Conservation (phyloP, 495 filamentous ascomycete genomes). For the Elasticomyces elasticus region DNA sequence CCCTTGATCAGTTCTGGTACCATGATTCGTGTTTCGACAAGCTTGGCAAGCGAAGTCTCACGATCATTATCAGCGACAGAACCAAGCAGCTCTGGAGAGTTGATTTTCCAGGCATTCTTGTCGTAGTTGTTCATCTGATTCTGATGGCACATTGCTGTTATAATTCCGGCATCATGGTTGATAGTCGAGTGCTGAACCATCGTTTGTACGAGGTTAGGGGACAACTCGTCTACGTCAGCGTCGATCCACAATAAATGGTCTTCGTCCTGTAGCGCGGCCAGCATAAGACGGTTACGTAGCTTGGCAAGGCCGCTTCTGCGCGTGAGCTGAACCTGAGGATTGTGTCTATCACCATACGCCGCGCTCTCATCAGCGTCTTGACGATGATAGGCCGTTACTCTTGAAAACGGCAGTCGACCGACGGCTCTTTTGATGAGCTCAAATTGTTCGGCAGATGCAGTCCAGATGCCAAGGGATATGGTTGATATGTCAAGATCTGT, state of each 20-base stretch:
- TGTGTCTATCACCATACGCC: slow-evolving; percentile 4
- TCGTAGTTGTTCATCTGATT: slow-evolving; percentile 16
- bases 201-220: background rate
- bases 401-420: background rate
- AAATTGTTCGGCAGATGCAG: background rate
- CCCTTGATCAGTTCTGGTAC: slow-evolving; percentile 3
- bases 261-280: background rate
- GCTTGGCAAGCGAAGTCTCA: background rate
- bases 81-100: background rate
- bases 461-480: slow-evolving; percentile 3
- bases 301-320: slow-evolving; percentile 1
- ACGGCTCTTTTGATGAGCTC: background rate
- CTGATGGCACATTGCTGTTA: slow-evolving; percentile 10
- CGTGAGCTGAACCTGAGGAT: slow-evolving; percentile 4
- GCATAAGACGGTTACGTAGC: slow-evolving; percentile 10
- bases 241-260: slow-evolving; percentile 9
- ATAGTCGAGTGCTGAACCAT: background rate
- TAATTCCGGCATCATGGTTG: slow-evolving; percentile 2
- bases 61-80: background rate
- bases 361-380: background rate
- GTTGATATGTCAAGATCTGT: background rate
- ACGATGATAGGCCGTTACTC: background rate
- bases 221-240: slow-evolving; percentile 9
- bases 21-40: slow-evolving; percentile 1
- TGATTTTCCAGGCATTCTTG: slow-evolving; percentile 13